These are phyloP conservation scores for Aureobasidium namibiae DNA, from an alignment of 2,329 filamentous ascomycete species.

Conservation along the genomic window DNA sequence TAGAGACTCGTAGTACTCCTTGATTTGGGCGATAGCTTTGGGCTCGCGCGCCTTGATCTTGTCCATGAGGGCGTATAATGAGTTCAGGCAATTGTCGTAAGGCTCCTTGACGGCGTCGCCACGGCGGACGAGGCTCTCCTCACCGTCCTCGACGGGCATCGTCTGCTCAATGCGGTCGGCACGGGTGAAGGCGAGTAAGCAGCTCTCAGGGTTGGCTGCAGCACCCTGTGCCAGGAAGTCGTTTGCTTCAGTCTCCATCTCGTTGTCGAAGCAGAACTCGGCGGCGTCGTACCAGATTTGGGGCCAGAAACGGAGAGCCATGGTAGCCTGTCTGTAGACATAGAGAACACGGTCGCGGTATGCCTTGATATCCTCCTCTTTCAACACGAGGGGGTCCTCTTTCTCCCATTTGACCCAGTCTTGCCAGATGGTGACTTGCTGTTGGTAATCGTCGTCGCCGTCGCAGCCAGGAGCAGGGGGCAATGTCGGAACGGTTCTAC, in stretches of 20 bases:
- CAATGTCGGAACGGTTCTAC: conserved; percentile 70
- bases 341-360: conserved; percentile 77
- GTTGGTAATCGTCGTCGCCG: conserved; percentile 72
- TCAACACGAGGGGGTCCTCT: conserved; percentile 78
- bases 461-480: conserved; percentile 81
- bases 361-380: conserved; percentile 66
- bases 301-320: conserved; percentile 90
- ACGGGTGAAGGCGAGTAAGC: conserved; percentile 78
- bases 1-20: conserved; percentile 44
- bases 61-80: conserved; percentile 78
- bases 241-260: conserved; percentile 61
- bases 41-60: conserved; percentile 60
- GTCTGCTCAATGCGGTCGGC: conserved; percentile 80
- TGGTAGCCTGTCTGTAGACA: conserved; percentile 86
- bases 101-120: conserved; percentile 72
- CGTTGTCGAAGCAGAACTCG: conserved; percentile 82
- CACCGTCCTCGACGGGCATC: conserved; percentile 61
- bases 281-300: conserved; percentile 94
- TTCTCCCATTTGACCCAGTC: conserved; percentile 95
- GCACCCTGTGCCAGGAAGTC: conserved; percentile 77
- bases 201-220: conserved; percentile 86
- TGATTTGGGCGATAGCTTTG: conserved; percentile 48
- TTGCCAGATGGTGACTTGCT: conserved; percentile 85
- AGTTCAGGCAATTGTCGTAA: conserved; percentile 73
- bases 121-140: conserved; percentile 55